Conservation (phyloP, 2,329 filamentous ascomycete species). For the Emericellopsis cladophorae region DNA sequence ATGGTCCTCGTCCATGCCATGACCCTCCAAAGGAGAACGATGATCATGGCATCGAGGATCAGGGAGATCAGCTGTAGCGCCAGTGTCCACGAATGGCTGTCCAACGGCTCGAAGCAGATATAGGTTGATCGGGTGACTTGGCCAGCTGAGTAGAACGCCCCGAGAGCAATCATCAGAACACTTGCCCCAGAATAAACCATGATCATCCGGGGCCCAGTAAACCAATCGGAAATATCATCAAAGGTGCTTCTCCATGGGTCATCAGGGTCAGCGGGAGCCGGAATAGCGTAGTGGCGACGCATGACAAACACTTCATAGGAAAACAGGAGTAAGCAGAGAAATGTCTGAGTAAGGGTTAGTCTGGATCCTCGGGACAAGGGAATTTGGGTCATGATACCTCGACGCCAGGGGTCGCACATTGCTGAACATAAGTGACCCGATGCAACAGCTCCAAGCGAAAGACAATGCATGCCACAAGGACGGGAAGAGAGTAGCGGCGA, state of each 20-base stretch:
- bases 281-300: slow-evolving; percentile 15
- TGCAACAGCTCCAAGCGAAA: slow-evolving; percentile 35
- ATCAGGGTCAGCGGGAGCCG: slow-evolving; percentile 21
- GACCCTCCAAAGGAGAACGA: slow-evolving; percentile 36
- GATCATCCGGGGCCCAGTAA: slow-evolving; percentile 25
- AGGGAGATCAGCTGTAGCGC: slow-evolving; percentile 30
- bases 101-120: slow-evolving; percentile 32
- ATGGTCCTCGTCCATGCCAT: slow-evolving; percentile 37
- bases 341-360: slow-evolving; percentile 20
- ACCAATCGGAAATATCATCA: slow-evolving; percentile 34
- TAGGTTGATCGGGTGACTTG: slow-evolving; percentile 33
- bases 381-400: slow-evolving; percentile 20
- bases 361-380: background rate
- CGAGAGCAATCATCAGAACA: slow-evolving; percentile 25
- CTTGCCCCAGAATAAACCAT: slow-evolving; percentile 21
- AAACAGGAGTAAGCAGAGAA: slow-evolving; percentile 30
- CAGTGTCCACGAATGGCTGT: slow-evolving; percentile 22
- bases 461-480: slow-evolving; percentile 29
- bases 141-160: slow-evolving; percentile 25
- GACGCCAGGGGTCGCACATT: slow-evolving; percentile 36
- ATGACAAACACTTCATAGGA: slow-evolving; percentile 29
- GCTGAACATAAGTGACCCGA: slow-evolving; percentile 29
- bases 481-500: slow-evolving; percentile 29
- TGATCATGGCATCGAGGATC: slow-evolving; percentile 30
- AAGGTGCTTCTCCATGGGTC: slow-evolving; percentile 33